Base-by-base conservation (phyloP, 257 asterid species). In the Craterostigma plantagineum region DNA sequence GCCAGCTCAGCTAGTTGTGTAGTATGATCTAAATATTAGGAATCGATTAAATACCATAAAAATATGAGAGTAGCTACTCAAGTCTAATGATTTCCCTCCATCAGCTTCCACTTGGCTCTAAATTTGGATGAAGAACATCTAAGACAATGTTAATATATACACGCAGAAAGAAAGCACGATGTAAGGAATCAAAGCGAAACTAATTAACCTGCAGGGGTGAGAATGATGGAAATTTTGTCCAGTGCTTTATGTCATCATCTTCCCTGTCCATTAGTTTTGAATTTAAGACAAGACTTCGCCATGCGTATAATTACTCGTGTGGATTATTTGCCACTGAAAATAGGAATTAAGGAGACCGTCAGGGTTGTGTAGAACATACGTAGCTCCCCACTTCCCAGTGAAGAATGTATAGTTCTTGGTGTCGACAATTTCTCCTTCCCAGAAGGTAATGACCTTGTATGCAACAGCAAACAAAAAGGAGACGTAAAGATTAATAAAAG, bases 401-500 rank as follows among this genome's bases (percentile, higher is more conserved):
- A 70, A 83, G 83, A 90, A 90, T 46, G 95, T 83, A 66, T 71
- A 70, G 51, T 83, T 90, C 71, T 87, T 90, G 37, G 98, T 72
- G 59, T 90, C 98, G 11, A 90, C 98, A 70, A 87, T 83, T 70
- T 87, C 98, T 47, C 98, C 98, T 75, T 87, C 98, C 98, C 98
- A 87, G 63, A 82, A 87, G 51, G 98, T 87, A 63, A 87, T 80
- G 49, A 87, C 98, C 98, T 87, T 72, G 38, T 57, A 54, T 49
- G 12, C 17, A 16, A 8, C 9, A 33, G 40, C 14, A 9, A 1
- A 36, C 8, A 36, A 9, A n/a, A 12, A 36, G 11, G 40, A 36
- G 48, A 54, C 30, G 23, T 2, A 23, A 2, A 23, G 30, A 23
- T 23, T 23, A 23, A 23, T 23, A 23, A 23, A n/a, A 23, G 2